Evolutionary conservation across 1,284 basidiomycete genomes (phyloP).

Genomic region (Tausonia pullulans): DNA sequence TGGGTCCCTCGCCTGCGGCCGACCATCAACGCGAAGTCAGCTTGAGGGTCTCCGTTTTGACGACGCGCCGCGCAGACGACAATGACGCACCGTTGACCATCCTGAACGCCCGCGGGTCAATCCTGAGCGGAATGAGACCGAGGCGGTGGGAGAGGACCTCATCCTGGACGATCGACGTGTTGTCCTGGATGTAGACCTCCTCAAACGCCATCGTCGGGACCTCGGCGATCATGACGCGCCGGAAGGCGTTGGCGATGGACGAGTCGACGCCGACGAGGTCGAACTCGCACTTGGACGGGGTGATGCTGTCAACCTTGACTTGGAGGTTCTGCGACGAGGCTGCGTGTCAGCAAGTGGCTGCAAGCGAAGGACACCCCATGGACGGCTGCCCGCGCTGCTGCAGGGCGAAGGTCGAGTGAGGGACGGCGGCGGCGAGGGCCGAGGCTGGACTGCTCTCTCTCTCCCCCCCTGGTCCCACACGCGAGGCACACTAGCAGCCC

Average conservation of each 20-base stretch:
- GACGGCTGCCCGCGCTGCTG: too few species aligned
- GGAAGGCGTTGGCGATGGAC: conserved; percentile 86
- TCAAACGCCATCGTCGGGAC: conserved; percentile 91
- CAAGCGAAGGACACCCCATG: too few species aligned
- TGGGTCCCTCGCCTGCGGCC: conserved; percentile 46
- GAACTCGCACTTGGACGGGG: conserved; percentile 76
- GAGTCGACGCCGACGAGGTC: conserved; percentile 94
- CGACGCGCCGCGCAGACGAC: not conserved
- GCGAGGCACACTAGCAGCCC: too few species aligned
- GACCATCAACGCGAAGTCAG: not conserved
- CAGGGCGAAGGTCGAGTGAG: too few species aligned
- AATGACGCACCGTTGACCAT: conserved; percentile 29
- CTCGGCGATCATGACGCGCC: conserved; percentile 88
- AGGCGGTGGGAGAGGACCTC: conserved; percentile 86
- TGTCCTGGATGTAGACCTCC: conserved; percentile 87
- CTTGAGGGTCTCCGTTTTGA: not conserved
- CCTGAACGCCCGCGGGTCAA: conserved; percentile 57
- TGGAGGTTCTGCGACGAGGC: conserved; percentile 50
- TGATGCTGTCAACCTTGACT: conserved; percentile 64
- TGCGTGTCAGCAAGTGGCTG: too few species aligned
- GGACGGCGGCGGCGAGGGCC: too few species aligned
- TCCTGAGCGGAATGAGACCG: conserved; percentile 77
- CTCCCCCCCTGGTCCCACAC: too few species aligned
- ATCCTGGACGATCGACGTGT: conserved; percentile 88
- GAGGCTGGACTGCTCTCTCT: too few species aligned